phyloP scores from a whole-genome alignment of 2,329 filamentous ascomycete genomes.

The Ophiostoma perfectum region DNA sequence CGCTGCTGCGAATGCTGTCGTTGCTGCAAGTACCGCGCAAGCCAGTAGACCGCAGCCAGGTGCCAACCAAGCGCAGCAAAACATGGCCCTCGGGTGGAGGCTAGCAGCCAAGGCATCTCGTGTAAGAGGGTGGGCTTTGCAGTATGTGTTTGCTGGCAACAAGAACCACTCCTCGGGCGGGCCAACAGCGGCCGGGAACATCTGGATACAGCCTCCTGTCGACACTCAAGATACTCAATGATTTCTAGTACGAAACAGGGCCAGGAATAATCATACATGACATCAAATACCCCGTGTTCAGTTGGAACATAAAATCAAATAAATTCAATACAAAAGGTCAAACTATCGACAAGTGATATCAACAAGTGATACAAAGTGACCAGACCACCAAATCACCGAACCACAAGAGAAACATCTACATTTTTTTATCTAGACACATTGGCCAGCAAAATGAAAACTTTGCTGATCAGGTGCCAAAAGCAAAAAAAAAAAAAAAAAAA shows the following conservation, averaged over 20 bases:
- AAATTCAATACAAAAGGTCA: neutral
- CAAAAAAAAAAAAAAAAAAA: conserved; percentile 15
- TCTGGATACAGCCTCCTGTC: conserved; percentile 27
- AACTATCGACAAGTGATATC: neutral
- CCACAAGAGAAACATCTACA: neutral
- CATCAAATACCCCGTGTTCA: neutral
- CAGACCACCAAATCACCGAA: neutral
- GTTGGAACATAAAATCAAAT: neutral
- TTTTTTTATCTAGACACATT: neutral
- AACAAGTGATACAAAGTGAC: neutral
- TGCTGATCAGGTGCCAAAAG: neutral
- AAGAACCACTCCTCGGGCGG: neutral
- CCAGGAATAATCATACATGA: neutral
- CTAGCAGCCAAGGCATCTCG: conserved; percentile 50
- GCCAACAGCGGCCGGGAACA: neutral
- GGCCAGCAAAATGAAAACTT: neutral
- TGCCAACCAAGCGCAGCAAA: conserved; percentile 27
- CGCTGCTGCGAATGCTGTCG: conserved; percentile 29
- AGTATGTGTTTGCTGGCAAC: conserved; percentile 51
- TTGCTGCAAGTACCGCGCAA: neutral
- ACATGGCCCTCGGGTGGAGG: conserved; percentile 38
- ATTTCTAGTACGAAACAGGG: conserved; percentile 26
- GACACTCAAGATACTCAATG: conserved; percentile 29
- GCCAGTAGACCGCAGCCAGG: neutral
- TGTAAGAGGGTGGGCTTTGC: conserved; percentile 69